Conservation (phyloP, 2,329 filamentous ascomycete genomes). For the Helminthosporium solani region DNA sequence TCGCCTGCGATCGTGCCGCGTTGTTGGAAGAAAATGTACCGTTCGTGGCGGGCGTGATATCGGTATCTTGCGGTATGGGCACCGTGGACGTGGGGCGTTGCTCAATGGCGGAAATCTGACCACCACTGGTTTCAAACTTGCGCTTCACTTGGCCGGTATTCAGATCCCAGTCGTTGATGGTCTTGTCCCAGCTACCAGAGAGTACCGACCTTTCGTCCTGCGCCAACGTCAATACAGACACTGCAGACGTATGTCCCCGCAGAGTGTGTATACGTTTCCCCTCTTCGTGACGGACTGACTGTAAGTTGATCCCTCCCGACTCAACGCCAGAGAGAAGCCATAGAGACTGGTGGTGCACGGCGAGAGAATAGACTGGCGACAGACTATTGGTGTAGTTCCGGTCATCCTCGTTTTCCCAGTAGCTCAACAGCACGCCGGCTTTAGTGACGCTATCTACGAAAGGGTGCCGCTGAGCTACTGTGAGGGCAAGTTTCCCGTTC, state of each 20-base stretch:
- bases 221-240: constrained; percentile 79
- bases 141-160: constrained; percentile 78
- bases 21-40: constrained; percentile 80
- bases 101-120: constrained; percentile 88
- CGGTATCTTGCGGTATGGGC: constrained; percentile 73
- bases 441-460: constrained; percentile 98
- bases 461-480: constrained; percentile 91
- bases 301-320: constrained; percentile 87
- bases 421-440: constrained; percentile 88
- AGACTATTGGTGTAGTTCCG: constrained; percentile 56
- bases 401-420: constrained; percentile 96
- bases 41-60: constrained; percentile 53
- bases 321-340: constrained; percentile 92
- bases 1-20: constrained; percentile 56
- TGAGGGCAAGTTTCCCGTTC: constrained; percentile 90
- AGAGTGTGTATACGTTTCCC: constrained; percentile 83
- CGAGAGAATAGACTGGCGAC: constrained; percentile 93
- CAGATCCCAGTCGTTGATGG: constrained; percentile 89
- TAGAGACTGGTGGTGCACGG: constrained; percentile 82
- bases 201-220: constrained; percentile 84
- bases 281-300: constrained; percentile 91
- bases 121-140: constrained; percentile 72
- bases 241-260: constrained; percentile 83
- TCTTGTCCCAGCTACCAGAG: constrained; percentile 96
- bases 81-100: constrained; percentile 74